Evolutionary conservation across 306 rosid species (phyloP).

Genomic region (Benincasa hispida): DNA sequence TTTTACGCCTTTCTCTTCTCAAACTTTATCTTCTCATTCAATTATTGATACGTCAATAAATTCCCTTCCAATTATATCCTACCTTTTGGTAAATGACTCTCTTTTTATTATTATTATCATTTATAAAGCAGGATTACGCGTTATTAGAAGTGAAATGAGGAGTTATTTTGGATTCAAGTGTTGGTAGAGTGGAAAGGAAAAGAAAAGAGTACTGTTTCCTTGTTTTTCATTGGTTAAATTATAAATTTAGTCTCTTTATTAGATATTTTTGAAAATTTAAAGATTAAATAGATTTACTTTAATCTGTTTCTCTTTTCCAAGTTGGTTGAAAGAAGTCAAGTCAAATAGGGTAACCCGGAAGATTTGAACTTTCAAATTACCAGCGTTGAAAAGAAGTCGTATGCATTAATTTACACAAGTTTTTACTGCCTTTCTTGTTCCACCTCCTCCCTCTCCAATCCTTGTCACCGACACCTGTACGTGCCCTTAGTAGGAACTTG

Average conservation of each 20-base stretch:
- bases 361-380: neutral
- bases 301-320: neutral
- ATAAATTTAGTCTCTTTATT: too few relatives aligned
- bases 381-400: neutral
- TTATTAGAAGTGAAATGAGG: neutral
- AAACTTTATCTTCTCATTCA: neutral
- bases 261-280: too few relatives aligned
- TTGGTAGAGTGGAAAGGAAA: neutral
- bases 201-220: neutral
- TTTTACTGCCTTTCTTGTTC: neutral
- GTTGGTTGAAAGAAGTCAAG: neutral
- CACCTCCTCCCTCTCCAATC: slow-evolving; percentile 1
- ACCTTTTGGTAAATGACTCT: neutral
- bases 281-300: too few relatives aligned
- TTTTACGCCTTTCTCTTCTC: neutral
- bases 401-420: neutral
- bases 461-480: slow-evolving; percentile 11
- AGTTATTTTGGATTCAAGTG: neutral
- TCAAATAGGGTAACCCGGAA: neutral
- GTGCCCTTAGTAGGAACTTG: slow-evolving; percentile 7
- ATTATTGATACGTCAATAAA: neutral
- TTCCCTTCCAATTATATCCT: neutral
- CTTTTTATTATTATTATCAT: neutral
- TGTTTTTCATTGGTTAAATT: neutral
- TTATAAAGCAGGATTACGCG: neutral